A percentile compares a stretch with the other conserved stretches of the same genome.
Evolutionary conservation across 176 grass and related monocot species (phyloP).

Genomic region (Oryza meridionalis): DNA sequence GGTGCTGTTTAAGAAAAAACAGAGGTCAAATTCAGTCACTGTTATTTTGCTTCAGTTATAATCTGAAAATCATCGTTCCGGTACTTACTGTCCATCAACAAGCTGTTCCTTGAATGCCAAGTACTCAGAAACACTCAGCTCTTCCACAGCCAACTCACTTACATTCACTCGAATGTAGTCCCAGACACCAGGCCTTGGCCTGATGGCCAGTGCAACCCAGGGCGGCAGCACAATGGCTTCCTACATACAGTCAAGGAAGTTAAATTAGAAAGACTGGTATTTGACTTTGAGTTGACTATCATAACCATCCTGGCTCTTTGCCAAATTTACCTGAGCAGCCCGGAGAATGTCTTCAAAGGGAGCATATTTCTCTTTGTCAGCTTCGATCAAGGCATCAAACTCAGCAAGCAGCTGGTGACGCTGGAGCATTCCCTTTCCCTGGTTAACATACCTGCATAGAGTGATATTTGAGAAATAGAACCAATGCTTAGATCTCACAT

Average conservation of each 20-base stretch:
- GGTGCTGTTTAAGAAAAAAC: constrained; percentile 36
- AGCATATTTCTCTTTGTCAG: constrained; percentile 78
- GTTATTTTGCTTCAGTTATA: constrained; percentile 17
- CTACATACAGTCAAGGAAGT: constrained; percentile 33
- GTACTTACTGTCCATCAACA: constrained; percentile 77
- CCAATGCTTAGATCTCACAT: background rate
- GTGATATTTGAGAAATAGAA: constrained; percentile 35
- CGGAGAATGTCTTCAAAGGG: constrained; percentile 82
- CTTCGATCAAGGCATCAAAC: constrained; percentile 66
- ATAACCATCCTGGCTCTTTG: background rate
- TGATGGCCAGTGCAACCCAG: constrained; percentile 90
- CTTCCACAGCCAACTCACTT: constrained; percentile 82
- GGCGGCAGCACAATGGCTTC: constrained; percentile 91
- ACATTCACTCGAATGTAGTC: constrained; percentile 96
- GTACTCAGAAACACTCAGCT: constrained; percentile 88
- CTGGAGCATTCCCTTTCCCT: constrained; percentile 95
- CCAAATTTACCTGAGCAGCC: constrained; percentile 73
- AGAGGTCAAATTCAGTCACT: constrained; percentile 30
- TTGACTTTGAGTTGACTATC: background rate
- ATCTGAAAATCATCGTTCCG: background rate
- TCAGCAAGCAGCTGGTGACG: constrained; percentile 87
- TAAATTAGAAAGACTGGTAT: constrained; percentile 21
- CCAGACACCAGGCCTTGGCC: constrained; percentile 98
- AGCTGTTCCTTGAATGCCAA: constrained; percentile 95
- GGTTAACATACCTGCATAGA: constrained; percentile 76